Evolutionary conservation across 2,329 filamentous ascomycete genomes (phyloP).

Genomic region (Neonectria ditissima): DNA sequence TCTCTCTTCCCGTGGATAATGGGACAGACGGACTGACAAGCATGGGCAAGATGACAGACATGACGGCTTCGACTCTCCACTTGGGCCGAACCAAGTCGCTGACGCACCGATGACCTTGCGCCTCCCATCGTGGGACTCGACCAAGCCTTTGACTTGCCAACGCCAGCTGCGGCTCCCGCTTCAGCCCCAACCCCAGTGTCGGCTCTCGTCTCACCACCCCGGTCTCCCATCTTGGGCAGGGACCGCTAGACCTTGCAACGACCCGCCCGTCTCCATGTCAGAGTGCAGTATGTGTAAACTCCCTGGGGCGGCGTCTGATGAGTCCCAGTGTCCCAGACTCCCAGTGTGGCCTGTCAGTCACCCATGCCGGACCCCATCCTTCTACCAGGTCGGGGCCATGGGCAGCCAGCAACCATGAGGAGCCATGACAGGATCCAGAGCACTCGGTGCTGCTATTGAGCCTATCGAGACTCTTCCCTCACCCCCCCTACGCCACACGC

Average conservation of each 20-base stretch:
- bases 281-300: too few species aligned
- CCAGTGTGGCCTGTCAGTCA: conserved; percentile 14
- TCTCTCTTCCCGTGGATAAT: conserved; percentile 13
- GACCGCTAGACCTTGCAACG: conserved; percentile 38
- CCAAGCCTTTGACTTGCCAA: conserved; percentile 34
- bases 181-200: conserved; percentile 41
- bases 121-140: conserved; percentile 36
- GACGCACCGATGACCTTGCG: conserved; percentile 39
- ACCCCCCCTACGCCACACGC: conserved; percentile 48
- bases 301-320: conserved; percentile 38
- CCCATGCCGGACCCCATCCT: conserved; percentile 21
- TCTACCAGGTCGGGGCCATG: conserved; percentile 35
- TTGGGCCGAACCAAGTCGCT: conserved; percentile 37
- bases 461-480: conserved; percentile 48
- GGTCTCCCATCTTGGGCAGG: conserved; percentile 41
- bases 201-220: conserved; percentile 45
- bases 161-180: conserved; percentile 42
- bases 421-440: conserved; percentile 36
- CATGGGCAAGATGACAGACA: conserved; percentile 37
- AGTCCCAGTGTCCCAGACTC: background rate
- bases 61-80: conserved; percentile 37
- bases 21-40: conserved; percentile 32
- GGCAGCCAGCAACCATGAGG: conserved; percentile 20
- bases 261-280: conserved; percentile 40
- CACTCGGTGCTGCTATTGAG: conserved; percentile 34